Evolutionary conservation across 305 asterid species (phyloP).

Genomic region (Rubia peregrina): DNA sequence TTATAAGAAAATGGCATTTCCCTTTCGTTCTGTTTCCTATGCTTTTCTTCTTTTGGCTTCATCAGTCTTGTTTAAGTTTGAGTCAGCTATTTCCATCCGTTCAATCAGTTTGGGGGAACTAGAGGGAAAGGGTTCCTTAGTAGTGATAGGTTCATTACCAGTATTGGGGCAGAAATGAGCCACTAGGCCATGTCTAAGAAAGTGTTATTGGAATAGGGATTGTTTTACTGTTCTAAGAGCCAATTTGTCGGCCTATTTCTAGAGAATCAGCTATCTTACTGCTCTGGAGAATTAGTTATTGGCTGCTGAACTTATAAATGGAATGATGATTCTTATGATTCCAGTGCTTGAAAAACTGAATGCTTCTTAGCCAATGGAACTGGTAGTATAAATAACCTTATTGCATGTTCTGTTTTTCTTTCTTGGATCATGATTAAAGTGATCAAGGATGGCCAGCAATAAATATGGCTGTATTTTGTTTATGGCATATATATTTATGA

Average conservation of each 20-base stretch:
- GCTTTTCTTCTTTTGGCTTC: too few species aligned
- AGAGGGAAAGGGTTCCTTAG: background rate
- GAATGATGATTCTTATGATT: too few species aligned
- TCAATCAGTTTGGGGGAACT: background rate
- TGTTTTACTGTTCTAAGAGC: background rate
- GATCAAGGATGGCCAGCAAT: background rate
- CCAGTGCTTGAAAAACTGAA: background rate
- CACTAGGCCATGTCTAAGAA: background rate
- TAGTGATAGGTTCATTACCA: background rate
- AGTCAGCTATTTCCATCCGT: background rate
- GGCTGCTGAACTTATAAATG: too few species aligned
- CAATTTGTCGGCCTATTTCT: background rate
- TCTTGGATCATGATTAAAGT: background rate
- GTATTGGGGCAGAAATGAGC: constrained; percentile 2
- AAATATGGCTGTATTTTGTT: background rate
- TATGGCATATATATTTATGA: background rate
- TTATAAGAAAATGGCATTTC: too few species aligned
- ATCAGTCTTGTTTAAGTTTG: too few species aligned
- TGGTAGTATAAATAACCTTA: too few species aligned
- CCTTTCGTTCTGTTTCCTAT: too few species aligned
- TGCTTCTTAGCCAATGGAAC: background rate
- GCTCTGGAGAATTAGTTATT: too few species aligned
- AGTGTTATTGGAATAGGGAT: background rate
- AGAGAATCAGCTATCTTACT: too few species aligned
- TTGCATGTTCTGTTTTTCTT: background rate